A percentile compares a stretch with the other conserved stretches of the same genome.
Evolutionary conservation across 2,329 filamentous ascomycete species (phyloP).

Genomic region (Volutella citrinella): DNA sequence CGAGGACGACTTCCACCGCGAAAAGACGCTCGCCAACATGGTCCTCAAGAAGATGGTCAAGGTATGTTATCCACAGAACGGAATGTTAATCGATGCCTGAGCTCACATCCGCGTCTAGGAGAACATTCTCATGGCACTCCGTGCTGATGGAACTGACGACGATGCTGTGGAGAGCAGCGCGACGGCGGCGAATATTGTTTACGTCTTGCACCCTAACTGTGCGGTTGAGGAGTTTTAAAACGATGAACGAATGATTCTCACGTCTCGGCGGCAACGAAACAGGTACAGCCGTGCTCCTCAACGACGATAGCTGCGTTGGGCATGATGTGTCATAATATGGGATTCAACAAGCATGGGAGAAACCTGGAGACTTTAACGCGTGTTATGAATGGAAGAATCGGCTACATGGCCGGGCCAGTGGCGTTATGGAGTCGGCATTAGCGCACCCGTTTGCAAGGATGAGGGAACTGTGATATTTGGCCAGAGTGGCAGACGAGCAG

Average conservation of each 20-base stretch:
- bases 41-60: constrained; percentile 96
- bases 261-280: background rate
- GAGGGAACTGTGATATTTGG: no score
- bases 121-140: constrained; percentile 81
- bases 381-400: no score
- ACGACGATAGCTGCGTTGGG: constrained; percentile 9
- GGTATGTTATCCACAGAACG: no score
- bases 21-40: constrained; percentile 72
- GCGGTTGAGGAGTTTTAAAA: constrained; percentile 64
- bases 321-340: no score
- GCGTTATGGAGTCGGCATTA: constrained; percentile 20
- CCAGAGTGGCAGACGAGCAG: no score
- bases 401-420: no score
- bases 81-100: no score
- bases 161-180: constrained; percentile 43
- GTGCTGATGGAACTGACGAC: constrained; percentile 56
- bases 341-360: no score
- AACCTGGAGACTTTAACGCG: no score
- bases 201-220: constrained; percentile 93
- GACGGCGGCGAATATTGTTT: constrained; percentile 53
- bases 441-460: no score
- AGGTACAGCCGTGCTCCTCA: background rate
- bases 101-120: no score
- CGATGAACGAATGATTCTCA: no score
- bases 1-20: constrained; percentile 76